Conservation (phyloP, 305 asterid species). For the Fraxinus ornus region DNA sequence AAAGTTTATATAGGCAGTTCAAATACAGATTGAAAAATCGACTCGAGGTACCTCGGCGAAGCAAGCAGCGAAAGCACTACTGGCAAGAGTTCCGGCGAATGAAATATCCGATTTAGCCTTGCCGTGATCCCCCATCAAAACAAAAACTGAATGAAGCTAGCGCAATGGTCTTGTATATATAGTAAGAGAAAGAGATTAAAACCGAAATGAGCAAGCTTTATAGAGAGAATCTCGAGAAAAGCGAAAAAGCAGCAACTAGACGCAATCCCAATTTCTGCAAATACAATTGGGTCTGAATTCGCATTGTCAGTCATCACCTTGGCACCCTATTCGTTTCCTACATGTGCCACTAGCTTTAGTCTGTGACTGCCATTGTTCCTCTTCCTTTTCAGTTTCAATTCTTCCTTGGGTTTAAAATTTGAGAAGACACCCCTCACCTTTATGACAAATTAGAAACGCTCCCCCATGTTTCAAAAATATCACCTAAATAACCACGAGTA, state of each 20-base stretch:
- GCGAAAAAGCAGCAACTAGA: background rate
- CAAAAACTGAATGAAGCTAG: background rate
- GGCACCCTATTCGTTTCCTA: background rate
- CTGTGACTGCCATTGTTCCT: background rate
- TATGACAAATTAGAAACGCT: too few species aligned
- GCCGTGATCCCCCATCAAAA: background rate
- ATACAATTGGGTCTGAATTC: background rate
- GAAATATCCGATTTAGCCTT: constrained; percentile 19
- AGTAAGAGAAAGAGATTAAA: background rate
- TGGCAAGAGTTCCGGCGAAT: constrained; percentile 26
- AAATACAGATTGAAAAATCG: background rate
- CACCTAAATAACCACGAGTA: too few species aligned
- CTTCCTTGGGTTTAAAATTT: too few species aligned
- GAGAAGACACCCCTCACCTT: too few species aligned
- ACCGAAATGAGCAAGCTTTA: background rate
- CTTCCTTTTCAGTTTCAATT: too few species aligned
- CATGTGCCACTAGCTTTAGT: background rate
- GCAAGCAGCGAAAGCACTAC: constrained; percentile 33
- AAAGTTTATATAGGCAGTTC: too few species aligned
- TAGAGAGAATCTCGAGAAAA: background rate
- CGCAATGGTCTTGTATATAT: background rate
- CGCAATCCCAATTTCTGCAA: background rate
- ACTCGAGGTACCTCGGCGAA: constrained; percentile 32
- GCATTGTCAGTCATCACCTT: background rate
- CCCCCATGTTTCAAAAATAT: too few species aligned